Evolutionary conservation across 495 filamentous ascomycete species (phyloP).

Genomic region (Mycothermus thermophilus): DNA sequence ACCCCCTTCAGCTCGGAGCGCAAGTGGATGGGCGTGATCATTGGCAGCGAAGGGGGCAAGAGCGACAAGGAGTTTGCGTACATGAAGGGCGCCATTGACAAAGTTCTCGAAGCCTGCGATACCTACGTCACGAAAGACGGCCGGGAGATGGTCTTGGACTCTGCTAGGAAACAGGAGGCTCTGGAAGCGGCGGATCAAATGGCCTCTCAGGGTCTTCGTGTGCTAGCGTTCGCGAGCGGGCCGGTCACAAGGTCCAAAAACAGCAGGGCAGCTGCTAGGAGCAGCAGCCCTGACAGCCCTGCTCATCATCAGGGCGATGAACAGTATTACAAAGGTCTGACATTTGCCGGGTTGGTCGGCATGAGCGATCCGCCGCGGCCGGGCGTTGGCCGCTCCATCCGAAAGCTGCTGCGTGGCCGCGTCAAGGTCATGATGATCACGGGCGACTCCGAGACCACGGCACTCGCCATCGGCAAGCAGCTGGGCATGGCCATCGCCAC

Average conservation of each 20-base stretch:
- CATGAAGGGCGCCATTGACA: slow-evolving; percentile 89
- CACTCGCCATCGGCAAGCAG: slow-evolving; percentile 81
- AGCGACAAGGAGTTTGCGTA: slow-evolving; percentile 61
- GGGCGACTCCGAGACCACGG: slow-evolving; percentile 87
- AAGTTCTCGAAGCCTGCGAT: slow-evolving; percentile 72
- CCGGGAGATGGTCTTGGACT: slow-evolving; percentile 74
- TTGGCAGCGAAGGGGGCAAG: slow-evolving; percentile 43
- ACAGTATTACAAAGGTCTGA: slow-evolving; percentile 63
- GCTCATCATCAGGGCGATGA: slow-evolving; percentile 52
- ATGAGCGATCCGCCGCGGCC: slow-evolving; percentile 94
- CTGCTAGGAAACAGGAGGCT: slow-evolving; percentile 56
- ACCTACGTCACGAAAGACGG: slow-evolving; percentile 82
- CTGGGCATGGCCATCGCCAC: slow-evolving; percentile 68
- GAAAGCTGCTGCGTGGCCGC: slow-evolving; percentile 79
- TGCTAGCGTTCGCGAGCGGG: slow-evolving; percentile 86
- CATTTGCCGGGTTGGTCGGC: slow-evolving; percentile 82
- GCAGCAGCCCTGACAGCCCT: slow-evolving; percentile 18
- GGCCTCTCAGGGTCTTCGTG: slow-evolving; percentile 81
- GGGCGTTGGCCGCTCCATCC: slow-evolving; percentile 78
- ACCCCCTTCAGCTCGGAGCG: slow-evolving; percentile 92
- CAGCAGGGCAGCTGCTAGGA: slow-evolving; percentile 12
- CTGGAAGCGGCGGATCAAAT: slow-evolving; percentile 75
- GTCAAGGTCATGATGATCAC: slow-evolving; percentile 99
- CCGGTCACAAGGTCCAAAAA: slow-evolving; percentile 23
- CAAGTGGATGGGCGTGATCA: slow-evolving; percentile 97